These are phyloP conservation scores for Chrysanthemum seticuspe DNA, from an alignment of 129 eudicot genomes.

Conservation along the genomic window DNA sequence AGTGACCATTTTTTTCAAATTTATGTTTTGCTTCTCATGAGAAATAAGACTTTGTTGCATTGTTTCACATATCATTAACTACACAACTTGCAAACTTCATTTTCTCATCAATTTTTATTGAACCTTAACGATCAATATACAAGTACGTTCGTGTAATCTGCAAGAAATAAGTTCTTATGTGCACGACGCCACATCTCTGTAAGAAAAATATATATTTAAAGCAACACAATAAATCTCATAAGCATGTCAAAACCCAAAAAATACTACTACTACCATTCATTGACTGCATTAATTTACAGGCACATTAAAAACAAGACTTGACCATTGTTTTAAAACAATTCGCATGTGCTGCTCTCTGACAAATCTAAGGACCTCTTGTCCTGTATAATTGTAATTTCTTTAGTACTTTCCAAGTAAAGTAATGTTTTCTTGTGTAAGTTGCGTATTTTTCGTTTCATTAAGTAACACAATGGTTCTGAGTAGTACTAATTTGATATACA, in stretches of 20 bases:
- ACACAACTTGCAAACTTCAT: too few species aligned
- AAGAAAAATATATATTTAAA: neutral
- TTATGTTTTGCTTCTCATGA: too few species aligned
- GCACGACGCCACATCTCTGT: neutral
- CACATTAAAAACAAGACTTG: neutral
- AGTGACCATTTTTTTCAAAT: too few species aligned
- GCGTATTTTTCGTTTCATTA: neutral
- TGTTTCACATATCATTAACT: too few species aligned
- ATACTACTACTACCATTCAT: neutral
- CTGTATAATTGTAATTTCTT: slow-evolving; percentile 9
- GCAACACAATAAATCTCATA: neutral
- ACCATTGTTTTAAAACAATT: neutral
- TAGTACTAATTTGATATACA: neutral
- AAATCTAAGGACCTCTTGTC: slow-evolving; percentile 1
- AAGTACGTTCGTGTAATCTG: too few species aligned
- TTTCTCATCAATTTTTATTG: too few species aligned
- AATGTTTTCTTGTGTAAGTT: neutral
- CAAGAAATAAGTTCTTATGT: too few species aligned
- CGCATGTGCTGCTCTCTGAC: slow-evolving; percentile 29
- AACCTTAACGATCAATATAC: too few species aligned
- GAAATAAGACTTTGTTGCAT: too few species aligned
- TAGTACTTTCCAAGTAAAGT: neutral
- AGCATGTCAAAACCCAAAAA: neutral
- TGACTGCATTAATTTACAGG: neutral
- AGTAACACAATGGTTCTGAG: neutral